phyloP scores from a whole-genome alignment of 148 eudicot genomes.

The Chenopodium suecicum region DNA sequence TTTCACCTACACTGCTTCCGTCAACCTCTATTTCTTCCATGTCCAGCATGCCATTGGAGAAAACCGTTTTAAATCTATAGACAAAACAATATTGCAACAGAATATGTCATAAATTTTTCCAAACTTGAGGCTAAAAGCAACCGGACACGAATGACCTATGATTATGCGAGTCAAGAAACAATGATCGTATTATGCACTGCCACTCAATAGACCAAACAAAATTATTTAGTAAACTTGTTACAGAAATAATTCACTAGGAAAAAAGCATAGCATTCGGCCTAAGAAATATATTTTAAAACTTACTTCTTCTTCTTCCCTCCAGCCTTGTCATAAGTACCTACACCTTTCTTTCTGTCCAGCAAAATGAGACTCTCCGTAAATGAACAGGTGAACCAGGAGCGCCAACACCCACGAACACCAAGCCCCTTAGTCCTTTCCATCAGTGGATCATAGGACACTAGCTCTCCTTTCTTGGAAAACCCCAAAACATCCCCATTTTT shows the following conservation, averaged over 20 bases:
- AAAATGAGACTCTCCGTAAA: slow-evolving; percentile 20
- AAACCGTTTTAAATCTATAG: slow-evolving; percentile 11
- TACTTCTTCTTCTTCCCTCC: slow-evolving; percentile 14
- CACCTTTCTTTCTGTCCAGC: slow-evolving; percentile 19
- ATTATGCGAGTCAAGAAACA: too few relatives aligned
- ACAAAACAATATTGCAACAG: neutral
- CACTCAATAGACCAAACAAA: too few relatives aligned
- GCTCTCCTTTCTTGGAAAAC: slow-evolving; percentile 3
- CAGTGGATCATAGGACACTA: slow-evolving; percentile 19
- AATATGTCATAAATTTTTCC: too few relatives aligned
- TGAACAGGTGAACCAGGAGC: slow-evolving; percentile 13
- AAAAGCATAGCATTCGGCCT: too few relatives aligned
- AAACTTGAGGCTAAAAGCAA: too few relatives aligned
- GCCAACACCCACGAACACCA: slow-evolving; percentile 14
- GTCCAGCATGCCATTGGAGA: neutral
- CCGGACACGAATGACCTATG: neutral
- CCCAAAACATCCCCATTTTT: slow-evolving; percentile 19
- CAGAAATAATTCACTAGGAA: too few relatives aligned
- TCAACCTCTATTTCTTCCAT: slow-evolving; percentile 16
- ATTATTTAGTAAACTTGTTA: too few relatives aligned
- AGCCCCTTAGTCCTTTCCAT: neutral
- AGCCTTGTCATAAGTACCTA: slow-evolving; percentile 6
- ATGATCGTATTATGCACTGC: neutral
- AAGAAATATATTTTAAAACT: neutral
- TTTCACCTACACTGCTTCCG: neutral